phyloP scores from a whole-genome alignment of 805 yeast species.

The Starmerella powellii region DNA sequence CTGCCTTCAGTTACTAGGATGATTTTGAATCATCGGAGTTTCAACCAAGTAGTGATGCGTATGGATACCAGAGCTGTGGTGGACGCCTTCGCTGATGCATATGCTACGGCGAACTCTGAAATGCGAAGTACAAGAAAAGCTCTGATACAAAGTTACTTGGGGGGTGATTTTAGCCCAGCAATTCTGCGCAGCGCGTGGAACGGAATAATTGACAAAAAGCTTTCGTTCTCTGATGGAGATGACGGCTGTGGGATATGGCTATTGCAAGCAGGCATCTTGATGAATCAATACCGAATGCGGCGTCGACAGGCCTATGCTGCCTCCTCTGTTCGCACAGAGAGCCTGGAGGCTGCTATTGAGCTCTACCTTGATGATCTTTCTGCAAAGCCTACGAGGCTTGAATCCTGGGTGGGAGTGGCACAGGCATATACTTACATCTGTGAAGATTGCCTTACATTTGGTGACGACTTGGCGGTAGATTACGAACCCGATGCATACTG shows the following conservation, averaged over 20 bases:
- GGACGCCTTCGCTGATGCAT: slow-evolving; percentile 34
- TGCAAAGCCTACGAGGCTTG: slow-evolving; percentile 56
- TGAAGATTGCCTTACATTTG: slow-evolving; percentile 56
- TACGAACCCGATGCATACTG: slow-evolving; percentile 13
- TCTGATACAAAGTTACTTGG: slow-evolving; percentile 13
- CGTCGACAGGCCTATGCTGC: slow-evolving; percentile 54
- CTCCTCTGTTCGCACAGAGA: slow-evolving; percentile 55
- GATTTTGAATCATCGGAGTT: slow-evolving; percentile 45
- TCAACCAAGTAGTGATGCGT: slow-evolving; percentile 47
- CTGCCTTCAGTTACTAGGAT: slow-evolving; percentile 43
- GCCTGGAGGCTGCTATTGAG: slow-evolving; percentile 59
- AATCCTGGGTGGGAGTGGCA: slow-evolving; percentile 77
- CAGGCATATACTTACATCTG: slow-evolving; percentile 66
- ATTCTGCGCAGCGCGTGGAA: slow-evolving; percentile 9
- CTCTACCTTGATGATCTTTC: slow-evolving; percentile 55
- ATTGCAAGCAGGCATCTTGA: slow-evolving; percentile 52
- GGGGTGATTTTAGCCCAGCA: slow-evolving; percentile 8
- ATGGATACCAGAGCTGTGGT: slow-evolving; percentile 56
- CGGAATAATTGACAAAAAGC: slow-evolving; percentile 3
- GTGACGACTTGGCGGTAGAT: slow-evolving; percentile 7
- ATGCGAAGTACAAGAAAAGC: not conserved
- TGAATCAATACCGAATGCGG: slow-evolving; percentile 57
- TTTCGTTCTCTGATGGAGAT: slow-evolving; percentile 27
- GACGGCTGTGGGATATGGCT: slow-evolving; percentile 51
- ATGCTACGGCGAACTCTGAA: not conserved